Evolutionary conservation across 306 rosid genomes (phyloP).

Genomic region (Carpinus fangiana): DNA sequence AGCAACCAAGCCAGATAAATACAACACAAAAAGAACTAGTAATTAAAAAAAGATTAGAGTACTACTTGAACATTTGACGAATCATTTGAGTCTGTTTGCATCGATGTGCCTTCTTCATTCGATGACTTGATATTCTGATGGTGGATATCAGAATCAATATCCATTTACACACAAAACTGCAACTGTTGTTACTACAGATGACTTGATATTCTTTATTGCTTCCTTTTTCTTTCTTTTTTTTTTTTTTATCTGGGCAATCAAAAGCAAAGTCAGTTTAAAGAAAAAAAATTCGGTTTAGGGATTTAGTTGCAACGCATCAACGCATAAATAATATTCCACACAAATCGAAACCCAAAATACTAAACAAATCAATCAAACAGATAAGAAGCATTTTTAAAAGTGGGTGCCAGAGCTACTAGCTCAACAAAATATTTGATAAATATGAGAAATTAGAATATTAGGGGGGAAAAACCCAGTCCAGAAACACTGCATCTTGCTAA

Average conservation of each 20-base stretch:
- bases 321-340: conserved; percentile 5
- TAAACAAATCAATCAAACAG: neutral
- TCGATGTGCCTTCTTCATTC: conserved; percentile 19
- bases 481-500: neutral
- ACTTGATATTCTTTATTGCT: neutral
- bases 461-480: neutral
- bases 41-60: neutral
- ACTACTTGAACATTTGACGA: conserved; percentile 43
- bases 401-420: neutral
- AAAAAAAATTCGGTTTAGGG: no score
- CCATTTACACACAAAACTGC: conserved; percentile 39
- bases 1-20: neutral
- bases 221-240: neutral
- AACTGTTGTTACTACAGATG: neutral
- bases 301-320: conserved; percentile 15
- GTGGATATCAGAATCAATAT: conserved; percentile 40
- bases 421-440: neutral
- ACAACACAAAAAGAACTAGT: neutral
- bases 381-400: neutral
- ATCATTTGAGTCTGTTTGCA: conserved; percentile 53
- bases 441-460: neutral
- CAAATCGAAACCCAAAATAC: conserved; percentile 22
- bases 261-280: no score
- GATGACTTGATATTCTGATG: conserved; percentile 16
- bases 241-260: neutral